These are phyloP conservation scores for Colletotrichum horii DNA, from an alignment of 2,329 filamentous ascomycete species.

Conservation along the genomic window DNA sequence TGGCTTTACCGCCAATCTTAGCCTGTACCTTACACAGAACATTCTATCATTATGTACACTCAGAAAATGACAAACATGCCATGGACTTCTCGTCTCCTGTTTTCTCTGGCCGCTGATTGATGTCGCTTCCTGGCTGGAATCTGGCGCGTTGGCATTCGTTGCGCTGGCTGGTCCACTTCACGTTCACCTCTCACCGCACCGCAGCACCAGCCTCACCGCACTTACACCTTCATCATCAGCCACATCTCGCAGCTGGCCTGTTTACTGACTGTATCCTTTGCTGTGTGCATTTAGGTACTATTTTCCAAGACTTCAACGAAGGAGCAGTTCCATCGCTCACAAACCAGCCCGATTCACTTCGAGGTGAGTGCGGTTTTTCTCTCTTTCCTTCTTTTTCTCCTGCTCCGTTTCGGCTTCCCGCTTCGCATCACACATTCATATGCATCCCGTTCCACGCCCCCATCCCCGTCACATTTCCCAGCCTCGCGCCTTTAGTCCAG, in stretches of 20 bases:
- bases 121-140: background rate
- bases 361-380: background rate
- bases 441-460: background rate
- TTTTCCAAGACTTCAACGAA: background rate
- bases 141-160: slow-evolving; percentile 7
- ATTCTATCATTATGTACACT: slow-evolving; percentile 2
- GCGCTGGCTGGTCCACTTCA: background rate
- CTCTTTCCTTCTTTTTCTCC: background rate
- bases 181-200: slow-evolving; percentile 1
- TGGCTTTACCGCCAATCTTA: background rate
- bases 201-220: slow-evolving; percentile 9
- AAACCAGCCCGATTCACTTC: background rate
- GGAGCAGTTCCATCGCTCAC: background rate
- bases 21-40: background rate
- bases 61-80: slow-evolving; percentile 8
- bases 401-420: background rate
- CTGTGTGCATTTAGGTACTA: background rate
- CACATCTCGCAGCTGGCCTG: background rate
- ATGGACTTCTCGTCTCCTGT: background rate
- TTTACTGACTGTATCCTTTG: background rate
- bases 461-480: slow-evolving; percentile 16
- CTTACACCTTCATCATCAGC: slow-evolving; percentile 7
- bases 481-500: slow-evolving; percentile 12
- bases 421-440: slow-evolving; percentile 6
- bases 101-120: background rate